Percentiles rank a stretch among this genome's conserved stretches.
These are phyloP conservation scores for Aegle marmelos DNA, from an alignment of 345 rosid genomes.

Conservation along the genomic window DNA sequence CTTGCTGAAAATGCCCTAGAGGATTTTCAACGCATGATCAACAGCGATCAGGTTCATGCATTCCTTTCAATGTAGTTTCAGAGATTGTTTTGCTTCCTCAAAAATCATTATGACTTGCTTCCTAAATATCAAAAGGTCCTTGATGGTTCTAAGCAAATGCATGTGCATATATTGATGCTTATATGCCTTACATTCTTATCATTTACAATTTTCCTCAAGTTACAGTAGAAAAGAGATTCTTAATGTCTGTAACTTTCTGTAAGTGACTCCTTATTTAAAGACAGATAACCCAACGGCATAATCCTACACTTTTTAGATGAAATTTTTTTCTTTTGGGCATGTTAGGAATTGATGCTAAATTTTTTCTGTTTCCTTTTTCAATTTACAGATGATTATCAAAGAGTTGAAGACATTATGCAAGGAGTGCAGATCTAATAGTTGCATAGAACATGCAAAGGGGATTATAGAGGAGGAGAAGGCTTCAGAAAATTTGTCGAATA, in stretches of 20 bases:
- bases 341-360: background rate
- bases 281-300: background rate
- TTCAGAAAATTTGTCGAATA: slow-evolving; percentile 73
- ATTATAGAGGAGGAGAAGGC: slow-evolving; percentile 76
- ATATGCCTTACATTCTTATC: background rate
- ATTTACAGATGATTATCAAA: slow-evolving; percentile 44
- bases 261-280: background rate
- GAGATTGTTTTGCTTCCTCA: background rate
- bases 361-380: background rate
- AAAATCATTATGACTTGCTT: background rate
- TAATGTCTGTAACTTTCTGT: background rate
- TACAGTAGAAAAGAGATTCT: background rate
- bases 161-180: background rate
- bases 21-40: slow-evolving; percentile 38
- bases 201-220: background rate
- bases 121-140: background rate
- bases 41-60: slow-evolving; percentile 52
- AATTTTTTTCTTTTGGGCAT: background rate
- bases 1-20: slow-evolving; percentile 68
- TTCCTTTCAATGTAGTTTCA: background rate
- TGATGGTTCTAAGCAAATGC: background rate
- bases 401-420: slow-evolving; percentile 60
- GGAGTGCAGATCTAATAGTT: slow-evolving; percentile 81
- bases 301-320: background rate
- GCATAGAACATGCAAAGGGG: slow-evolving; percentile 92